Percentiles rank a stretch among this genome's conserved stretches.
These are phyloP conservation scores for Euphorbia celastroides DNA, from an alignment of 441 rosid genomes.

Conservation along the genomic window DNA sequence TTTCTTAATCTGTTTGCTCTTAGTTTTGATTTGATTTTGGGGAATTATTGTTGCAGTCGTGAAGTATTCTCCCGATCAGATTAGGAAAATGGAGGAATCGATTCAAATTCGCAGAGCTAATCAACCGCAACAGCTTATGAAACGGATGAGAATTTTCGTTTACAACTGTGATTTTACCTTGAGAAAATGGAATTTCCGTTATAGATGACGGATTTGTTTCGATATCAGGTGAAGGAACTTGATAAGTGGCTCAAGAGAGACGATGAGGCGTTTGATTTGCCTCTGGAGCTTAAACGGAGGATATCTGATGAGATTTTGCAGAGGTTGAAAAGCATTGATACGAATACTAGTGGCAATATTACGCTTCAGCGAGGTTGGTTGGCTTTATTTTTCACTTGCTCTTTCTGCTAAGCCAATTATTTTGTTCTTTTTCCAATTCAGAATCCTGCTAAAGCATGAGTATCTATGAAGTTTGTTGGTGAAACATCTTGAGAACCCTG, in stretches of 20 bases:
- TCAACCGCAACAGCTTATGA: conserved; percentile 52
- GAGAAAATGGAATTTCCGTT: neutral
- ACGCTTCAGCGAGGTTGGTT: conserved; percentile 60
- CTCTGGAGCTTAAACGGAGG: conserved; percentile 45
- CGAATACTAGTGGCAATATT: conserved; percentile 33
- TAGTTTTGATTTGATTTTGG: neutral
- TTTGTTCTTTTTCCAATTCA: neutral
- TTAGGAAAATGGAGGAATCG: conserved; percentile 86
- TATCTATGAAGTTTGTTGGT: neutral
- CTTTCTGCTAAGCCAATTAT: neutral
- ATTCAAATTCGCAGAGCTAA: conserved; percentile 70
- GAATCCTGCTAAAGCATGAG: neutral
- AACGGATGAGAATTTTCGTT: conserved; percentile 37
- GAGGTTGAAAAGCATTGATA: conserved; percentile 46
- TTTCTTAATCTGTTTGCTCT: neutral
- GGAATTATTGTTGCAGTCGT: conserved; percentile 36
- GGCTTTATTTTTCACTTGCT: conserved; percentile 2
- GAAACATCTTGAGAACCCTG: neutral
- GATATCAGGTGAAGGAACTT: conserved; percentile 56
- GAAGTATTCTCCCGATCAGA: conserved; percentile 73
- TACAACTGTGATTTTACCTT: conserved; percentile 5
- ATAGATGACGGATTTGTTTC: conserved; percentile 1
- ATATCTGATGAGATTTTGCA: conserved; percentile 64
- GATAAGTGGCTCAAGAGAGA: conserved; percentile 36
- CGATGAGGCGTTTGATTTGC: conserved; percentile 39